Base-by-base conservation (phyloP, 495 filamentous ascomycete species). In the Penicillium canariense region DNA sequence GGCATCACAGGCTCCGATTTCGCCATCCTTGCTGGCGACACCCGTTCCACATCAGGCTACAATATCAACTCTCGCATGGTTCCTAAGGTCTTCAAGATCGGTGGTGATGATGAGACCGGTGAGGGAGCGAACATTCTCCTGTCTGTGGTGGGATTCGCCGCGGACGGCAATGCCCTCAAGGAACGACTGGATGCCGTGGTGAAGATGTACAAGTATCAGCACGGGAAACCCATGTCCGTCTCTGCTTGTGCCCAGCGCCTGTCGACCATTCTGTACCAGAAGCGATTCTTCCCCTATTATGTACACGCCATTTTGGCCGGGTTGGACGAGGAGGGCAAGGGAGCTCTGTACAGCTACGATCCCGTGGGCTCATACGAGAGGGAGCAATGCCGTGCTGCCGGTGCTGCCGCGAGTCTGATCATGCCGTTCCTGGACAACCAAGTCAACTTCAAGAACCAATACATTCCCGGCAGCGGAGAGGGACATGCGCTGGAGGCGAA, bases 401-500 rank as follows among this genome's bases (percentile, higher is more conserved):
- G 94, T 50, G 91, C 94, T n/a, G 94, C 95, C 27, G 87, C 90
- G 32, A 96, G 90, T 60, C 77, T 98, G 74, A 98, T 98, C 70
- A 97, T 97, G 88, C 94, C 94, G 4, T 97, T 98, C 79, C 77
- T 98, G 68, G 94, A 98, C 71, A 98, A 97, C 69, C 95, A 98
- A 72, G 94, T 98, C 77, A 97, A 97, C 75, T 94, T 91, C 80
- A 97, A 97, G 81, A 98, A 98, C 70, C 94, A 97, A 77, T 95
- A 96, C 70, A 78, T 91, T 25, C 94, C 94, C 9, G 87, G 85
- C n/a, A 91, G 87, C 62, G 91, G 89, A 50, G 83, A 82, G 61
- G 92, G 91, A 34, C 88, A 94, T 70, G 88, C 84, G 20, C 80
- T 96, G 49, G 73, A 88, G 72, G 59, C 66, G 26, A 74, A 75